Evolutionary conservation across 2,329 filamentous ascomycete genomes (phyloP).

Genomic region (Graphium sp.): DNA sequence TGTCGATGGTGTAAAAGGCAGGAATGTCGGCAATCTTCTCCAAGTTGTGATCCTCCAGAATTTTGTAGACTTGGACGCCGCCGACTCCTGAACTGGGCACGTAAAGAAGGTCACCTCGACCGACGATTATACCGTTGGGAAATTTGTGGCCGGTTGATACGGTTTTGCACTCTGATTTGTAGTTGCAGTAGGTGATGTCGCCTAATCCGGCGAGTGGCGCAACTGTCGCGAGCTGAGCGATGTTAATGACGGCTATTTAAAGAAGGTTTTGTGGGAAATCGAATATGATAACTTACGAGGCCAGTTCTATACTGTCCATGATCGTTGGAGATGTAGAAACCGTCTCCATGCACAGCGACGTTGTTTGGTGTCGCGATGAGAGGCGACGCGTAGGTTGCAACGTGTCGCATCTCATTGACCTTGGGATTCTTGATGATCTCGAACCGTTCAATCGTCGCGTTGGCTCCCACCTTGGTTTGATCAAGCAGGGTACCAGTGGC

Average conservation of each 20-base stretch:
- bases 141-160: conserved; percentile 9
- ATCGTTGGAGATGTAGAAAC: conserved; percentile 12
- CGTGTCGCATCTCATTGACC: conserved; percentile 8
- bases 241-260: no score
- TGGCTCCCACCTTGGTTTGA: conserved; percentile 6
- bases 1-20: conserved; percentile 10
- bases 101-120: conserved; percentile 12
- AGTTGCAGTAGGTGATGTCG: conserved; percentile 12
- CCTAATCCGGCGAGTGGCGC: conserved; percentile 10
- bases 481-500: conserved; percentile 8
- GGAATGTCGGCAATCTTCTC: conserved; percentile 7
- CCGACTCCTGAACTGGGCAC: conserved; percentile 12
- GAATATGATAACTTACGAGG: conserved; percentile 7
- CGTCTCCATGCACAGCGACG: conserved; percentile 7
- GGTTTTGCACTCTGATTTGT: conserved; percentile 7
- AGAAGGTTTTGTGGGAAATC: no score
- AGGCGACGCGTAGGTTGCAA: conserved; percentile 8
- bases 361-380: conserved; percentile 11
- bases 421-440: conserved; percentile 2
- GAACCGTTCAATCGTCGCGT: conserved; percentile 5
- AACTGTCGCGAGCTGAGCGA: no score
- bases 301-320: conserved; percentile 8
- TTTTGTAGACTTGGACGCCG: conserved; percentile 5
- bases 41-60: conserved; percentile 5
- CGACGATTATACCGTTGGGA: conserved; percentile 14